phyloP scores from a whole-genome alignment of 106 monocot species.

The Triglochin maritima region DNA sequence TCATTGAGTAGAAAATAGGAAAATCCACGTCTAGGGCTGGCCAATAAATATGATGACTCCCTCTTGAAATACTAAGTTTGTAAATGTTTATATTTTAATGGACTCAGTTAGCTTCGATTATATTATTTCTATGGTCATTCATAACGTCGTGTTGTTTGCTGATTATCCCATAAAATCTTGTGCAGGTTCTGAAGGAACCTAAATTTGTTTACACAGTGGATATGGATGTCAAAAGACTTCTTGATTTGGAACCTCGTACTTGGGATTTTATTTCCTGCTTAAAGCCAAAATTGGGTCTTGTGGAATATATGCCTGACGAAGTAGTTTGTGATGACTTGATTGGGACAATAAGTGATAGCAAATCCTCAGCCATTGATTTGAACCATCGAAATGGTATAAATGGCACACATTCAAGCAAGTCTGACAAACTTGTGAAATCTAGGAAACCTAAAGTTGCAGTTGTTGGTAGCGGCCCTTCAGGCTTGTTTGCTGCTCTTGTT shows the following conservation, averaged over 20 bases:
- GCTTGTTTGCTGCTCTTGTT: slow-evolving; percentile 91
- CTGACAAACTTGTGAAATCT: background rate
- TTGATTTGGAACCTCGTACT: slow-evolving; percentile 71
- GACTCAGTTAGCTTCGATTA: too few relatives aligned
- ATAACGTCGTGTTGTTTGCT: too few relatives aligned
- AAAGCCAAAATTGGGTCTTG: slow-evolving; percentile 66
- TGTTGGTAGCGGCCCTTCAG: slow-evolving; percentile 91
- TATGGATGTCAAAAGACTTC: slow-evolving; percentile 82
- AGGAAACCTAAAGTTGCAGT: slow-evolving; percentile 70
- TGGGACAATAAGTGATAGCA: slow-evolving; percentile 27
- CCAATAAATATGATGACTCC: too few relatives aligned
- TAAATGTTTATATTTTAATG: too few relatives aligned
- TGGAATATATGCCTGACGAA: slow-evolving; percentile 49
- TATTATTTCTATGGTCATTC: too few relatives aligned
- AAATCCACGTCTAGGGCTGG: too few relatives aligned
- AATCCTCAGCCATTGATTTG: slow-evolving; percentile 1
- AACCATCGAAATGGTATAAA: slow-evolving; percentile 4
- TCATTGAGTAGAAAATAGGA: too few relatives aligned
- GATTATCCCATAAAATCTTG: background rate
- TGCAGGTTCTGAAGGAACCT: slow-evolving; percentile 83
- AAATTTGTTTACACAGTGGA: slow-evolving; percentile 92
- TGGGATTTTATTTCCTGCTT: slow-evolving; percentile 83
- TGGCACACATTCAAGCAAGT: slow-evolving; percentile 11
- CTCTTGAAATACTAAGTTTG: too few relatives aligned
- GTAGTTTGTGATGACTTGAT: slow-evolving; percentile 38